These are phyloP conservation scores for Apophysomyces sp. DNA, from an alignment of 371 early-diverging fungal species.

Conservation along the genomic window DNA sequence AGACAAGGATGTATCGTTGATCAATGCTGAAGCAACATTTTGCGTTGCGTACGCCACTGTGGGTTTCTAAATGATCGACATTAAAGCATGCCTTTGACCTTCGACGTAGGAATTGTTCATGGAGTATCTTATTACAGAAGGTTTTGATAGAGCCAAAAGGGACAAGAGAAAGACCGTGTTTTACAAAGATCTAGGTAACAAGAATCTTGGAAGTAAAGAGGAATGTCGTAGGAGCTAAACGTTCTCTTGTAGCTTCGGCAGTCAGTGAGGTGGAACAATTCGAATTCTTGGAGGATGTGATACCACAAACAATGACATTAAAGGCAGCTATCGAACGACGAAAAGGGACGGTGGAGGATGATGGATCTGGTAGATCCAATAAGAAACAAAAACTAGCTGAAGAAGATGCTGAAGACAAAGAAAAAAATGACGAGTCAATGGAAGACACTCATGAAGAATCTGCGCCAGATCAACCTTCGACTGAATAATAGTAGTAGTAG, in stretches of 20 bases:
- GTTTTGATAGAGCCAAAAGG: constrained; percentile 59
- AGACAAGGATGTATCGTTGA: constrained; percentile 72
- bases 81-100: neutral
- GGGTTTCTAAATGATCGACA: constrained; percentile 11
- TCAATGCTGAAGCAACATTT: constrained; percentile 76
- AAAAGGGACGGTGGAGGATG: constrained; percentile 41
- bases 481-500: neutral
- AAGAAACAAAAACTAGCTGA: neutral
- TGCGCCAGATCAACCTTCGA: neutral
- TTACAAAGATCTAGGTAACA: constrained; percentile 75
- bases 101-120: constrained; percentile 70
- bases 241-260: constrained; percentile 25
- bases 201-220: neutral
- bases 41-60: constrained; percentile 78
- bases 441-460: neutral
- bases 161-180: constrained; percentile 75
- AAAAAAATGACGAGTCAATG: neutral
- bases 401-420: neutral
- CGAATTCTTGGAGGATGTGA: constrained; percentile 91
- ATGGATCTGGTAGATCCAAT: constrained; percentile 8
- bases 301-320: constrained; percentile 63
- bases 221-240: neutral
- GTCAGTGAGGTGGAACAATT: constrained; percentile 76
- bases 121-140: constrained; percentile 68
- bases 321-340: constrained; percentile 56